Evolutionary conservation across 164 flowering plant genomes (phyloP), one percentile per base, ranked within the genome.

Genomic region (Magnolia kwangsiensis): DNA sequence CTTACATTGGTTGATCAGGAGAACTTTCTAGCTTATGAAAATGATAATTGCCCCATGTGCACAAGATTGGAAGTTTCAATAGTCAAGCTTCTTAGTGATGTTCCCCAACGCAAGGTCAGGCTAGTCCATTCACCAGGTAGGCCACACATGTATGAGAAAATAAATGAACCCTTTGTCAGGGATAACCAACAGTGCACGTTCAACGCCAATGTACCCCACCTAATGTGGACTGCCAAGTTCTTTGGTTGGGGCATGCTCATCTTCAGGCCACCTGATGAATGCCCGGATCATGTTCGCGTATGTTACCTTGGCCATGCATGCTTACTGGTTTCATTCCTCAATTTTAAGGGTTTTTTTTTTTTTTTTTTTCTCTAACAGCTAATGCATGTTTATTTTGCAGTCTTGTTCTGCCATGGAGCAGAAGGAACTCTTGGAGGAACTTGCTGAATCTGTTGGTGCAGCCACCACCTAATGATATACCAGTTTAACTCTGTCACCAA

Each of bases 321-420:
- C 45, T 37, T 37, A 37, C 6, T 5, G 7, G 45, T 55, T 14
- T 51, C 18, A 11, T 55, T 55, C 61, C 18, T 55, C 61, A 63
- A 71, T 27, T 8, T 19, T 27, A 75, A 67, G 3, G 29, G 2
- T 1, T 24, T 24, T 24, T 24, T 27, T 27, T 27, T 27, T 27
- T 27, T 27, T 27, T 27, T 27, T 37, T 3, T 4, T 20, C 61
- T 59, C 67, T 68, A n/a, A 55, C 50, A 69, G 75, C 49, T 50
- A 8, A 27, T 73, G 77, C 18, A 21, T 63, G 69, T 59, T 77
- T 74, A 68, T 76, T 87, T 76, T 87, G 84, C 91, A 95, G 98
- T 86, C 97, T 24, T 95, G 98, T 82, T 75, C 76, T 63, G 49
- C 97, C 18, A 79, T 88, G 95, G 99, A 95, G 79, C 99, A 95